phyloP scores from a whole-genome alignment of 345 rosid genomes.

The Citrus unshiu region DNA sequence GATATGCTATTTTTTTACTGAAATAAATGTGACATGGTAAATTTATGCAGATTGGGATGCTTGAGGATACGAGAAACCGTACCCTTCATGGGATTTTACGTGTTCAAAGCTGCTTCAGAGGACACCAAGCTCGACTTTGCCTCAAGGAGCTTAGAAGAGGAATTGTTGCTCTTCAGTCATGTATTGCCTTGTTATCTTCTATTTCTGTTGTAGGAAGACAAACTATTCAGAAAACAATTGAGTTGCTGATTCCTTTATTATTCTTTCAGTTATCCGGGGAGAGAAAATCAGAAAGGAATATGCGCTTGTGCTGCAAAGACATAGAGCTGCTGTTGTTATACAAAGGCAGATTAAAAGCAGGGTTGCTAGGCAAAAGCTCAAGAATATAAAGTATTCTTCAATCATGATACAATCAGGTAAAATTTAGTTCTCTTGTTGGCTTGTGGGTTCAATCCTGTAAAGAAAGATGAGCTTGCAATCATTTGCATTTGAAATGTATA shows the following conservation, averaged over 20 bases:
- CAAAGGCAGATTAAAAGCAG: conserved; percentile 67
- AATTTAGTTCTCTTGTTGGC: neutral
- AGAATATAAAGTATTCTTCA: conserved; percentile 50
- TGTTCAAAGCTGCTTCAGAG: conserved; percentile 95
- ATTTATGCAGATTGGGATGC: conserved; percentile 80
- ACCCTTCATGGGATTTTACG: conserved; percentile 95
- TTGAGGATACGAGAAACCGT: conserved; percentile 93
- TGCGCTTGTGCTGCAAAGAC: conserved; percentile 52
- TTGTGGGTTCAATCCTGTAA: neutral
- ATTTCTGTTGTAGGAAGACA: neutral
- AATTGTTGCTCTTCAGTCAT: conserved; percentile 71
- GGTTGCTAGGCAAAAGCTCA: conserved; percentile 38
- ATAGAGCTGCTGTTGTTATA: conserved; percentile 81
- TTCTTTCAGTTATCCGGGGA: conserved; percentile 69
- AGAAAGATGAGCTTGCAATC: neutral
- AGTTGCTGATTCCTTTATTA: conserved; percentile 9
- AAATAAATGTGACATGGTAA: neutral
- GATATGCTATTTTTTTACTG: neutral
- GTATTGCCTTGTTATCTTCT: conserved; percentile 35
- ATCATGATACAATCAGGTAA: conserved; percentile 78
- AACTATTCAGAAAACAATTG: neutral
- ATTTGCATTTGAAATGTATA: conserved; percentile 14
- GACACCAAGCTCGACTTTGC: conserved; percentile 71
- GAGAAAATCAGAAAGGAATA: conserved; percentile 70
- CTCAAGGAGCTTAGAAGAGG: conserved; percentile 65